Base-by-base conservation (phyloP, 345 rosid species). In the Syzygium aqueum region DNA sequence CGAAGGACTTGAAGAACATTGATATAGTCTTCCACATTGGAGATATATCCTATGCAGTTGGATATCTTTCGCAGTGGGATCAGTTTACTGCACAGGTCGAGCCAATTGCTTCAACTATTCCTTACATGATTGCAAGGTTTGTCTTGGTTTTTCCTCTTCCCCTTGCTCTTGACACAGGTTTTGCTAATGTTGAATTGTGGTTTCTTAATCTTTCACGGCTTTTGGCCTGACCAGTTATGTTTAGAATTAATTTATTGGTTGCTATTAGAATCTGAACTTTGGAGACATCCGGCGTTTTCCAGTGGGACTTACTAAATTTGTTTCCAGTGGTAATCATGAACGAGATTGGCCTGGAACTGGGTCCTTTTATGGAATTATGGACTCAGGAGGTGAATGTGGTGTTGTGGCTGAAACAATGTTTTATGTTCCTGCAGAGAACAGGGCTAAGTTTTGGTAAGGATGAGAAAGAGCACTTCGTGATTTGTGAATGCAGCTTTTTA, bases 11-110 rank as follows among this genome's bases (percentile, higher is more conserved):
- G 86, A 86, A 85, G 85, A 85, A 94, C 90, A 89, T 92, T 80
- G 94, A 95, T 91, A 92, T 94, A 87, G 94, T 95, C 77, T 94
- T 94, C 88, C 98, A 94, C 91, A 94, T 94, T 56, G 98, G 98
- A 85, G 98, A 95, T 84, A 56, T 94, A 77, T 82, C 92, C 4
- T 94, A 94, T 89, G 6, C 96, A 19, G n/a, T n/a, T n/a, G n/a
- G n/a, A n/a, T n/a, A n/a, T n/a, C n/a, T n/a, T n/a, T n/a, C n/a
- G n/a, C n/a, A n/a, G n/a, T 95, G 98, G 96, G 98, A 33, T 33
- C 37, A 33, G 37, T 33, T 33, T 33, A 33, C 37, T n/a, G n/a
- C n/a, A n/a, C n/a, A n/a, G n/a, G n/a, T n/a, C n/a, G n/a, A n/a
- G 37, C 37, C 37, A 33, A 33, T 33, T 33, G 37, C 37, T 33